These are phyloP conservation scores for Ambrosiella xylebori DNA, from an alignment of 2,329 filamentous ascomycete genomes.

Conservation along the genomic window DNA sequence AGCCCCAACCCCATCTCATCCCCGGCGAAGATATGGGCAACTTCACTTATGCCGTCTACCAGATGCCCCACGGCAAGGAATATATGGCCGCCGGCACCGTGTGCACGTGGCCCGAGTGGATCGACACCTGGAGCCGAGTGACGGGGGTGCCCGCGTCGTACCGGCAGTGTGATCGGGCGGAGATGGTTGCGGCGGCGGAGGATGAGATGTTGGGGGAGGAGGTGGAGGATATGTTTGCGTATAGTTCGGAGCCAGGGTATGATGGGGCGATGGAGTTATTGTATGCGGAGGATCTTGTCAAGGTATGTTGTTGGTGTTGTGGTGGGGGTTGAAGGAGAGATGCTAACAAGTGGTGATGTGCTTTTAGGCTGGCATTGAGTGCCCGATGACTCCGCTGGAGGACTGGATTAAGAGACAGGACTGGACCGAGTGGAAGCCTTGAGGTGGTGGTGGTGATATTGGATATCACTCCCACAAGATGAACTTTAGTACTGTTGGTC, in stretches of 20 bases:
- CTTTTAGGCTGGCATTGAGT: slow-evolving; percentile 26
- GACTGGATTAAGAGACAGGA: slow-evolving; percentile 23
- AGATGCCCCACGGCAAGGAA: slow-evolving; percentile 30
- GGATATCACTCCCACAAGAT: background rate
- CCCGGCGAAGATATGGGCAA: slow-evolving; percentile 30
- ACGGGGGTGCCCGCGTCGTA: slow-evolving; percentile 23
- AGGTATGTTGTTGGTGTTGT: slow-evolving; percentile 20
- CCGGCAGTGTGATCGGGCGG: slow-evolving; percentile 23
- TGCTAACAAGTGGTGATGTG: slow-evolving; percentile 1
- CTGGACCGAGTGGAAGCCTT: slow-evolving; percentile 17
- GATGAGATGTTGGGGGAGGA: slow-evolving; percentile 23
- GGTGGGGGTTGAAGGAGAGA: background rate
- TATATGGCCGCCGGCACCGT: slow-evolving; percentile 32
- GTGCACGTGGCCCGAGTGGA: slow-evolving; percentile 30
- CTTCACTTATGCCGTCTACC: slow-evolving; percentile 30
- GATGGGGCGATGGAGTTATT: slow-evolving; percentile 28
- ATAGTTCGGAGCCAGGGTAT: slow-evolving; percentile 31
- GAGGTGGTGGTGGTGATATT: background rate
- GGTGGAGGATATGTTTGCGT: slow-evolving; percentile 29
- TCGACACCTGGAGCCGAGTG: slow-evolving; percentile 24
- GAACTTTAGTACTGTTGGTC: too few relatives aligned
- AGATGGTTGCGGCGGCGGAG: slow-evolving; percentile 21
- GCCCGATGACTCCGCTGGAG: slow-evolving; percentile 24
- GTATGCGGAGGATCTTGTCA: slow-evolving; percentile 26
- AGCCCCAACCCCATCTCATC: slow-evolving; percentile 26